Evolutionary conservation across 1,284 basidiomycete species (phyloP), one percentile per base, ranked within the genome.

Genomic region (Pholiota adiposa): DNA sequence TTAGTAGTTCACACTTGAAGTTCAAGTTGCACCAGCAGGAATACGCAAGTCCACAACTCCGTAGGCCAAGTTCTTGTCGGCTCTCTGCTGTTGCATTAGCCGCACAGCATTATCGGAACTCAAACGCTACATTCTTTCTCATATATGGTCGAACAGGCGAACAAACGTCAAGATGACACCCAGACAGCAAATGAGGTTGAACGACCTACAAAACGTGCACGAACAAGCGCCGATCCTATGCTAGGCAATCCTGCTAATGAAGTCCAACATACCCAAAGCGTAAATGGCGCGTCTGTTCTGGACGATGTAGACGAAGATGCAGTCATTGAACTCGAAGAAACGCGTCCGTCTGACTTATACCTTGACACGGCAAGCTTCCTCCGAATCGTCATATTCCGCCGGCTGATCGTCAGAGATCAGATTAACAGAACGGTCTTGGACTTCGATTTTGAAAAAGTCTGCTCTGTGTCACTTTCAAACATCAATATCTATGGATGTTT

Each of bases 381-480:
- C 43, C 48, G 38, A 40, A 53, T 48, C 38, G 43, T 57, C 55
- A 36, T 36, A 25, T 31, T 33, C 34, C 27, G 48, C 27, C 46
- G 53, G 11, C 56, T 65, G 51, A 64, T 64, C 54, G 41, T 51
- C 49, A n/a, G 59, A 38, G 33, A 64, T 57, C 68, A 95, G 96
- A 92, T 97, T 65, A 94, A 96, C 70, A 85, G 96, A 59, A 85
- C 84, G 57, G 82, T 89, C 40, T 87, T 99, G 62, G 97, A 99
- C 76, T 99, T 99, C 76, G 97, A 99, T 78, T 99, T 99, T 72
- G 97, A 99, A 79, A 95, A 97, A 81, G 85, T 99, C 29, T 99
- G 97, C 81, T 98, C 95, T 8, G 94, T 99, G 59, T 97, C 94
- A 27, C 82, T 95, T 50, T 94, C 93, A 29, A 97, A 98, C 75